Base-by-base conservation (phyloP, 805 yeast species). In the Candida chilensis region DNA sequence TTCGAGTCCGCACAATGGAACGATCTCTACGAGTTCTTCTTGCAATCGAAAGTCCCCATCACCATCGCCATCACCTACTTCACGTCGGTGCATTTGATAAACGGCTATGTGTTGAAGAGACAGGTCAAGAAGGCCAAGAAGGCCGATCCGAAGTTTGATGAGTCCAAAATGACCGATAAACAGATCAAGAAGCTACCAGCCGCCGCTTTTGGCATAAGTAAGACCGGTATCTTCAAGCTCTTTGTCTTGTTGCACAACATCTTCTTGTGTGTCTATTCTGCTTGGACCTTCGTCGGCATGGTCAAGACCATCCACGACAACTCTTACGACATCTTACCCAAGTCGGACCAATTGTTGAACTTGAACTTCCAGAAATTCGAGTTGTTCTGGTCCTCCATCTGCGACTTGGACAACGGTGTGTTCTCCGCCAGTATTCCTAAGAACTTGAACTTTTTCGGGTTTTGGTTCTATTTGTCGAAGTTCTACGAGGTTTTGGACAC, bases 401-500 rank as follows among this genome's bases (percentile, higher is more conserved):
- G 87, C 47, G 76, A 74, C 44, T 42, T 62, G 27, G 65, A 72
- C 25, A 66, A 67, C 37, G 83, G 85, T 4, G 62, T 78, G 30
- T 78, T 81, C 70, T 39, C 39, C 41, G 44, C 38, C 28, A 40
- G 39, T 32, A 44, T 30, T 31, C 52, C 32, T 27, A 45, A 39
- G 34, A 54, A 78, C 22, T 61, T 78, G 41, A 55, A 67, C 18
- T 64, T 69, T 41, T 77, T 64, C 47, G 81, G 81, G 5, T 79
- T 71, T 57, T 64, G 74, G 60, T 79, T 79, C 47, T 79, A 79
- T 49, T 48, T 79, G 27, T 73, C 82, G 38, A 79, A 79, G 52
- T 79, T 72, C 43, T 79, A 79, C 45, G 87, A 79, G 52, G 78
- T 79, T 26, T 41, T 79, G 12, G 87, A 79, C 51, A 79, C 87